Evolutionary conservation across 352 stramenopile species (phyloP).

Genomic region (Phytopythium boreale): DNA sequence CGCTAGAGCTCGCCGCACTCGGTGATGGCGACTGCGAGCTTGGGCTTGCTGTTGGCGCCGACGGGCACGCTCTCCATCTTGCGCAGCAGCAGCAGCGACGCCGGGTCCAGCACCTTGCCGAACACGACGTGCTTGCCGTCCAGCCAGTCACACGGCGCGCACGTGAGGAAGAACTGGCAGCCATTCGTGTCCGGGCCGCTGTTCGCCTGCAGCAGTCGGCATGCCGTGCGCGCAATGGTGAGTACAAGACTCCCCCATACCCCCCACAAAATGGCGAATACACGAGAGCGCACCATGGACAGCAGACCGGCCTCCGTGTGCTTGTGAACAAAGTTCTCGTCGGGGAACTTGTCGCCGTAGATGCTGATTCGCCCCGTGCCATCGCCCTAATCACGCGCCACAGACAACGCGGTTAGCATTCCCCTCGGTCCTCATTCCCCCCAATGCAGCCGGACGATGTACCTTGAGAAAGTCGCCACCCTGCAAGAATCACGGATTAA

Average conservation of each 20-base stretch:
- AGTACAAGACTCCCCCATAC: background rate
- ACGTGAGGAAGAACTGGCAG: constrained; percentile 96
- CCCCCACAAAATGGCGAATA: no score
- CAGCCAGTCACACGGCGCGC: constrained; percentile 91
- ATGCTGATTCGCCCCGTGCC: constrained; percentile 83
- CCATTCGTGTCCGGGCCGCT: constrained; percentile 93
- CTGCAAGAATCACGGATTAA: constrained; percentile 11
- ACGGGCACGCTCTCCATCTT: constrained; percentile 92
- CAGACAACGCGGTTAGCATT: background rate
- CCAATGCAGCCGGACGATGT: background rate
- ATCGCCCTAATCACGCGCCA: constrained; percentile 41
- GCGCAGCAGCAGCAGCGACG: constrained; percentile 83
- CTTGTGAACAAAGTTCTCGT: constrained; percentile 84
- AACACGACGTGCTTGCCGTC: constrained; percentile 98
- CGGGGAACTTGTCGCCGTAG: constrained; percentile 86
- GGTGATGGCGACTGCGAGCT: constrained; percentile 82
- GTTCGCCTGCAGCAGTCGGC: constrained; percentile 74
- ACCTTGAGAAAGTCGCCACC: constrained; percentile 87
- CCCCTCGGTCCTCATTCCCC: background rate
- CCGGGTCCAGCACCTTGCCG: constrained; percentile 88
- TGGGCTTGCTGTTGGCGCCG: constrained; percentile 81
- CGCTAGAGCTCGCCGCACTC: constrained; percentile 88
- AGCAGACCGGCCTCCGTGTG: constrained; percentile 75
- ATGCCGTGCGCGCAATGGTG: background rate
- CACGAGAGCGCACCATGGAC: constrained; percentile 59